A percentile compares a stretch with the other conserved stretches of the same genome.
Evolutionary conservation across 345 rosid species (phyloP).

Genomic region (Mercurialis annua): DNA sequence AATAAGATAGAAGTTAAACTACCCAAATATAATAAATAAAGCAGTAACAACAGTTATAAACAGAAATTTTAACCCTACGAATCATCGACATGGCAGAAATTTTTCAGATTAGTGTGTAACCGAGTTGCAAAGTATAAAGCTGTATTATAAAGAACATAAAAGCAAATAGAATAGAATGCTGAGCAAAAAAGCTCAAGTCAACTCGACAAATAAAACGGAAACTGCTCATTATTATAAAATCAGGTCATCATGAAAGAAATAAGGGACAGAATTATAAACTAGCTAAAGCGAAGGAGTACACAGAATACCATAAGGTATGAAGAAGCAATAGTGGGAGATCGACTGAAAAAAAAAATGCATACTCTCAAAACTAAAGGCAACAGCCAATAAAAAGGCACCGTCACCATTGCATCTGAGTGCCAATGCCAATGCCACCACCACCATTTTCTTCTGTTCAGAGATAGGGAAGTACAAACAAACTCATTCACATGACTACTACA

Average conservation of each 20-base stretch:
- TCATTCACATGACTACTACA: not conserved
- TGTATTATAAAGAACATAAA: too few relatives aligned
- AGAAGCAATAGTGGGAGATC: not conserved
- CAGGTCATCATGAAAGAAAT: constrained; percentile 5
- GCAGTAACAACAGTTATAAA: too few relatives aligned
- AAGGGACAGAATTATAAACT: not conserved
- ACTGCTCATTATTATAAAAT: not conserved
- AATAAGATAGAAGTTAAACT: too few relatives aligned
- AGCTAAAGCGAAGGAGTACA: not conserved
- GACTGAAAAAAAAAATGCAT: not conserved
- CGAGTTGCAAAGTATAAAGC: too few relatives aligned
- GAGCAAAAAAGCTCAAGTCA: not conserved
- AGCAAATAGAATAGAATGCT: not conserved
- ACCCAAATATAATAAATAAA: too few relatives aligned
- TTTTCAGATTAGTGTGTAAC: too few relatives aligned
- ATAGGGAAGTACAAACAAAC: not conserved
- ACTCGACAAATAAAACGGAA: not conserved
- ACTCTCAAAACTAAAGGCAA: not conserved
- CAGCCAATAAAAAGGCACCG: not conserved
- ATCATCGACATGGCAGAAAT: too few relatives aligned
- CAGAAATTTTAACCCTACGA: too few relatives aligned
- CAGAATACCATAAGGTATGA: too few relatives aligned
- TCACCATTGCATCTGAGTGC: not conserved
- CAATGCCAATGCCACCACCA: not conserved
- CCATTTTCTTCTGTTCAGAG: not conserved